Evolutionary conservation across 352 stramenopile genomes (phyloP), one percentile per base, ranked within the genome.

Genomic region (Phytophthora ohioensis): DNA sequence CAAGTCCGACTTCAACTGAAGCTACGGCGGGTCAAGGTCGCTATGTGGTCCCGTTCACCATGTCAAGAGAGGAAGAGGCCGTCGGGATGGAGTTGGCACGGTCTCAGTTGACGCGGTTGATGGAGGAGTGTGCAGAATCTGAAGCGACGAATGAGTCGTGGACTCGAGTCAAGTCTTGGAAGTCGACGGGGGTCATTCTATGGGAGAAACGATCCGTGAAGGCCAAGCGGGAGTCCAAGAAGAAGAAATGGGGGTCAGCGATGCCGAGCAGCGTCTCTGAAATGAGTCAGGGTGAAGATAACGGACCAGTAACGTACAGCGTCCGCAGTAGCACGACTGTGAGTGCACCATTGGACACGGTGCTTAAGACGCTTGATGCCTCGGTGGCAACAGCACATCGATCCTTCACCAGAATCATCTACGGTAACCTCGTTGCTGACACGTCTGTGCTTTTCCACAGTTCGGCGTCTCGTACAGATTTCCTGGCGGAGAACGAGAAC

Each of bases 341-440:
- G 2, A 57, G 78, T 17, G 85, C 85, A 15, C 72, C 84, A 47
- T 41, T 92, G 0, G 71, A 86, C 35, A 75, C 62, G 12, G 78
- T 95, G 21, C 78, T 95, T 17, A 80, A 85, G 72, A 78, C 75
- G 30, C 67, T 95, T 38, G 87, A 92, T 54, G 76, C 82, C 32
- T 85, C 84, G 12, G 69, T 77, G 5, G 69, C 81, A 21, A 85
- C 82, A 32, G 75, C 78, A 21, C 81, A 93, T 61, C 80, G 86
- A 15, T 93, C 84, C 45, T 90, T 91, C 61, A 90, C 79, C 34
- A 85, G 88, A 65, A 88, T 90, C 62, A 90, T 94, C 31, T 93
- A 94, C 69, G 82, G 86, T 31, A 79, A 75, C 31, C 73, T 92
- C 42, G 71, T 95, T 32, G 78, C 82, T 47, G 85, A 94, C 59